Evolutionary conservation across 2,329 filamentous ascomycete species (phyloP), one percentile per base, ranked within the genome.

Genomic region (Aspergillus aculeatinus): DNA sequence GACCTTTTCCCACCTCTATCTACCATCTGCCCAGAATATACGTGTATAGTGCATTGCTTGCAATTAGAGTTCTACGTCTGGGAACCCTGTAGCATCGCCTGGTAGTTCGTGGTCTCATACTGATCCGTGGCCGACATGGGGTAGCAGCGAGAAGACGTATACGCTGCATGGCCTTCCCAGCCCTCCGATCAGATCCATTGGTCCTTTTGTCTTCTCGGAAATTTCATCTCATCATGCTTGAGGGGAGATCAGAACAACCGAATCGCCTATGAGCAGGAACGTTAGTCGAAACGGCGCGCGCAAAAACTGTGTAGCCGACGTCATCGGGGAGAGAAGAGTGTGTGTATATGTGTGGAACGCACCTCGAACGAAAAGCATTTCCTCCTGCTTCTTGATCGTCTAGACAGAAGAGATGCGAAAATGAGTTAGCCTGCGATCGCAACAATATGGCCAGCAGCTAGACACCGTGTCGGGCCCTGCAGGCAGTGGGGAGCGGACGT

Each of bases 351-450:
- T 21, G 21, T 21, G 21, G 4, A n/a, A 76, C 84, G 64, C 80
- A 94, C 93, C 94, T 90, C 95, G 84, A 60, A 99, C 94, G 76
- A 99, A 99, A 21, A 99, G 81, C 95, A 99, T 99, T 76, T 98
- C 95, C 48, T 92, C 96, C 77, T 97, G 96, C 79, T 96, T 96
- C 80, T 94, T 96, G 64, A 95, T 87, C 14, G 93, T 96, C 90
- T 96, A 64, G 14, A 55, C 4, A 52, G 55, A 3, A 29, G 27
- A 9, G 10, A 63, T 23, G 39, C 51, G 23, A 4, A 23, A 4
- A 12, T 55, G 51, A 19, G 27, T 58, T 50, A 52, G 21, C 48
- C 48, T 11, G 33, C 54, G 57, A 19, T 35, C 14, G 23, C 31
- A 55, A 16, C 9, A 21, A 11, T 31, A 33, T 14, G 33, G 4